These are phyloP conservation scores for Botrytis paeoniae DNA, from an alignment of 2,329 filamentous ascomycete species.

Conservation along the genomic window DNA sequence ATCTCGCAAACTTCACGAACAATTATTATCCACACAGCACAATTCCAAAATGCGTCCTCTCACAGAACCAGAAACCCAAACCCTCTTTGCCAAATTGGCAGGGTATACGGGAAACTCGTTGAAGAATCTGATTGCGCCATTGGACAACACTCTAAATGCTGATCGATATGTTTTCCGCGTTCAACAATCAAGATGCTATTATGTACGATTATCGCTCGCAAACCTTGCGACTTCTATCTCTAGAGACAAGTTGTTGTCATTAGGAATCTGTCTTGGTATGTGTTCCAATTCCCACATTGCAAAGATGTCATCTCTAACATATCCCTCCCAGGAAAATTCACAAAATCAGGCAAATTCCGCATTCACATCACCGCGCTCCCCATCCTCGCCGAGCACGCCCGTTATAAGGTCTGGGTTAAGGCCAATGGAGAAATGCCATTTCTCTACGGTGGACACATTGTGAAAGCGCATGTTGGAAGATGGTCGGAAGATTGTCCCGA, in stretches of 20 bases:
- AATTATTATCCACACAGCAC: constrained; percentile 11
- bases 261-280: constrained; percentile 79
- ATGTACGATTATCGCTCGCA: constrained; percentile 82
- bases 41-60: constrained; percentile 65
- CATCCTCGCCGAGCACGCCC: constrained; percentile 82
- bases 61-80: constrained; percentile 75
- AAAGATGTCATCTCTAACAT: constrained; percentile 22
- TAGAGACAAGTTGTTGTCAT: constrained; percentile 75
- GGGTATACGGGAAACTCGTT: constrained; percentile 87
- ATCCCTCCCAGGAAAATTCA: constrained; percentile 71
- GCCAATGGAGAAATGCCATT: constrained; percentile 97
- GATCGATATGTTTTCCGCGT: constrained; percentile 86
- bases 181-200: constrained; percentile 82
- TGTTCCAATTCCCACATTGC: neutral
- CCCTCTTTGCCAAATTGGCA: constrained; percentile 87
- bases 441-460: constrained; percentile 86
- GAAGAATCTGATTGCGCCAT: constrained; percentile 76
- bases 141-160: constrained; percentile 62
- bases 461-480: constrained; percentile 73
- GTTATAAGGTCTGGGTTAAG: constrained; percentile 98
- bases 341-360: constrained; percentile 93
- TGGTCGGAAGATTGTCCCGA: constrained; percentile 92
- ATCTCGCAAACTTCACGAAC: constrained; percentile 9
- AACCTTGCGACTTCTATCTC: constrained; percentile 87
- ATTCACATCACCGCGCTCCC: constrained; percentile 86